Percentiles rank a stretch among this genome's conserved stretches.
Evolutionary conservation across 176 grass and related monocot species (phyloP).

Genomic region (Cocos nucifera): DNA sequence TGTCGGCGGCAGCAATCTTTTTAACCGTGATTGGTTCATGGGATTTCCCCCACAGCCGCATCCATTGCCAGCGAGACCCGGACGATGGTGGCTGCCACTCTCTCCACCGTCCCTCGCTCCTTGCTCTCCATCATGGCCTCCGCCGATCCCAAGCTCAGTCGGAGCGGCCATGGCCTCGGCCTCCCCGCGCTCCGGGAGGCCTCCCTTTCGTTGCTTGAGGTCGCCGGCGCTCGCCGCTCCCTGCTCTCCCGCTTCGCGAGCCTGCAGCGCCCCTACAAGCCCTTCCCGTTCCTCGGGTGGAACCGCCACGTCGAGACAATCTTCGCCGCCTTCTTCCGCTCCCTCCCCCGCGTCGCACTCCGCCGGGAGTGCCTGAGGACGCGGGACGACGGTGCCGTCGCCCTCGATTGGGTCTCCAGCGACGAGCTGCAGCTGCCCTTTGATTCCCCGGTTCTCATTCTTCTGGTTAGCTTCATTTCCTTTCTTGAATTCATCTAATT

Average conservation of each 20-base stretch:
- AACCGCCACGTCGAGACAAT: constrained; percentile 92
- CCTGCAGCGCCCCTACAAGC: constrained; percentile 62
- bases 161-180: constrained; percentile 1
- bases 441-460: constrained; percentile 70
- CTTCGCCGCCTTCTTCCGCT: constrained; percentile 63
- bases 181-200: not conserved
- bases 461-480: constrained; percentile 37
- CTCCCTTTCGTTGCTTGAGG: constrained; percentile 48
- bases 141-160: too few species aligned
- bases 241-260: constrained; percentile 61
- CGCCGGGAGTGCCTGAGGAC: constrained; percentile 65
- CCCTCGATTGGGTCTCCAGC: constrained; percentile 82
- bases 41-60: too few species aligned
- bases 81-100: constrained; percentile 7
- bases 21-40: too few species aligned
- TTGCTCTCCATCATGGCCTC: constrained; percentile 8
- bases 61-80: too few species aligned
- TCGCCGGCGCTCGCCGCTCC: constrained; percentile 41
- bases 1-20: too few species aligned
- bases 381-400: constrained; percentile 58
- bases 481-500: too few species aligned
- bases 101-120: constrained; percentile 5
- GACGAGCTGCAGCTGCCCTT: constrained; percentile 44
- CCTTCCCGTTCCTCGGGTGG: constrained; percentile 51
- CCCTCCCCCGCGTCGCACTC: constrained; percentile 46